Base-by-base conservation (phyloP, 1,139 yeast genomes). In the Saccharomyces hybrid region DNA sequence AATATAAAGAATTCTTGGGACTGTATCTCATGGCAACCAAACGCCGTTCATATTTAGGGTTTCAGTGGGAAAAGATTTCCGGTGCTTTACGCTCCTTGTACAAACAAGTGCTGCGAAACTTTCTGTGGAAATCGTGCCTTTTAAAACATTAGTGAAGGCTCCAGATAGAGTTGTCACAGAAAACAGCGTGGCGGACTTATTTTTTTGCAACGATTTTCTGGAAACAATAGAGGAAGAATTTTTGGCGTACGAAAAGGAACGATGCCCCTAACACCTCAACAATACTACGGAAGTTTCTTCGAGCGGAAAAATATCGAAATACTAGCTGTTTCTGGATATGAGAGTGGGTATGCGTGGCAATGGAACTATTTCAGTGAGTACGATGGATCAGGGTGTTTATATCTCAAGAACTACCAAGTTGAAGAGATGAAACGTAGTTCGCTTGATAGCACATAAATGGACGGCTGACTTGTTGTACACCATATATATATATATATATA, bases 11-110 rank as follows among this genome's bases (percentile, higher is more conserved):
- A 38, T 38, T 20, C n/a, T 38, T 20, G 44, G n/a, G 14, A 20
- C 44, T 38, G 44, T 38, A 38, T 38, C 44, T 38, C 44, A 38
- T 38, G 44, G 44, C 44, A 38, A 38, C 44, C 26, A 20, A 38
- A 20, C 11, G 26, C 44, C 44, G 44, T 20, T 38, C 7, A 20
- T 16, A 38, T 38, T 38, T 38, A 38, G 25, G 26, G 44, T 38
- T 38, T 38, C 13, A 11, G 13, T 38, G 13, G 25, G 44, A 38
- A 13, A 38, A 38, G 44, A 38, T 38, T 38, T 38, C 44, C 44
- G n/a, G 25, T 38, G 44, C 44, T 38, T 38, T 38, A 38, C 44
- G n/a, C 44, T 38, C 44, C 44, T 38, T 20, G 44, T 38, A 38
- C 25, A 16, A 38, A 16, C 44, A 20, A 20, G n/a, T 2, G 2